phyloP scores from a whole-genome alignment of 2,329 filamentous ascomycete genomes.

The Sporothrix euskadiensis region DNA sequence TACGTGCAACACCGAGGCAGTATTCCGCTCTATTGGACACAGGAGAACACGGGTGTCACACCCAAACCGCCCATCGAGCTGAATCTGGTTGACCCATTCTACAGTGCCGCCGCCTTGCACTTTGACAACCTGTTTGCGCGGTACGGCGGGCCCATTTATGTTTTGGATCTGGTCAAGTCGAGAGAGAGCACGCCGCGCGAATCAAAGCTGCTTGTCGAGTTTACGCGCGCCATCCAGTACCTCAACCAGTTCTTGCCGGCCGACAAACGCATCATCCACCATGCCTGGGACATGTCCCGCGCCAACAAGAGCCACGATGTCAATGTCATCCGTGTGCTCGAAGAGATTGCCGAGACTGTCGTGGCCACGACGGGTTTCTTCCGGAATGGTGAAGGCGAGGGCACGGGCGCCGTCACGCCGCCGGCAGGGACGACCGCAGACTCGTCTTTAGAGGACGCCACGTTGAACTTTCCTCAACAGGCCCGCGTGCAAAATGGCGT shows the following conservation, averaged over 20 bases:
- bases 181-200: constrained; percentile 87
- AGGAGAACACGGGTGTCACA: constrained; percentile 91
- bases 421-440: not conserved
- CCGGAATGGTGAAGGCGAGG: constrained; percentile 77
- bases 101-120: constrained; percentile 86
- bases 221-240: constrained; percentile 82
- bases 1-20: constrained; percentile 97
- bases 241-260: constrained; percentile 89
- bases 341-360: constrained; percentile 85
- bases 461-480: constrained; percentile 37
- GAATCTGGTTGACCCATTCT: constrained; percentile 95
- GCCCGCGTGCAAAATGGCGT: constrained; percentile 84
- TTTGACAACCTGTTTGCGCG: constrained; percentile 93
- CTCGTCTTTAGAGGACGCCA: not conserved
- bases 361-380: constrained; percentile 88
- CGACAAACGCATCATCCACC: constrained; percentile 85
- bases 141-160: constrained; percentile 90
- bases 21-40: constrained; percentile 95
- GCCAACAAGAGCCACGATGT: constrained; percentile 89
- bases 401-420: constrained; percentile 42
- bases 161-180: constrained; percentile 86
- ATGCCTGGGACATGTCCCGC: constrained; percentile 97
- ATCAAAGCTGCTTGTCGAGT: constrained; percentile 85
- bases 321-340: constrained; percentile 90
- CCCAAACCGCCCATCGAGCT: constrained; percentile 96